Evolutionary conservation across 768 basidiomycete species (phyloP), one percentile per base, ranked within the genome.

Genomic region (Jaapia argillacea): DNA sequence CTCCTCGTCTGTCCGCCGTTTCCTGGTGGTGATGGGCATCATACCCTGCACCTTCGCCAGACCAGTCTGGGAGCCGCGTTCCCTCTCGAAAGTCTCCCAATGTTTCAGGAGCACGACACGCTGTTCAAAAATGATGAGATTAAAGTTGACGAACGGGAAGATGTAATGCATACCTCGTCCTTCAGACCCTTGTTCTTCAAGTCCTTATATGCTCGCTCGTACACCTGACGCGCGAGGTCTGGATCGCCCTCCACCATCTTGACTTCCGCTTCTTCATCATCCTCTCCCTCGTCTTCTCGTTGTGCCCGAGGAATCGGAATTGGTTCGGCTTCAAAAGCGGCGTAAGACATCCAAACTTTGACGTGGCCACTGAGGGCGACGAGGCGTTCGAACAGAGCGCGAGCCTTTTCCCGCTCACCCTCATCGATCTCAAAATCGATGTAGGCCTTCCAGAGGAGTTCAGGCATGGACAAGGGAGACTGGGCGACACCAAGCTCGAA

Each of bases 261-360:
- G 43, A 58, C 60, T 33, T 68, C 71, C 13, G 49, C 55, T 40
- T 70, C 68, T 48, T 79, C 82, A 1, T 64, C 65, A 2, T 56
- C 78, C 16, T 81, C 80, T 10, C 85, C 85, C 5, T 83, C 82
- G 10, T 81, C 84, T 42, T 83, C 85, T 31, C 84, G 70, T 52
- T 72, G 65, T 3, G 73, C 77, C 18, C 82, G 67, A 6, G 75
- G 74, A 4, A 81, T 52, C 4, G 79, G 79, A 36, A 86, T 82
- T 4, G 77, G 67, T 53, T 84, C 83, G 4, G 79, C 84, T 62
- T 98, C 94, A 53, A 97, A 96, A 52, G 85, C 72, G 0, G 94
- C 94, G 60, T 84, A 98, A 42, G 91, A 81, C 44, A 96, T 88
- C 91, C 92, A 98, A 16, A 94, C 91, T 64, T 97, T 97, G 64